A percentile compares a stretch with the other conserved stretches of the same genome.
phyloP scores from a whole-genome alignment of 768 basidiomycete species.

The Amylocystis lapponica region DNA sequence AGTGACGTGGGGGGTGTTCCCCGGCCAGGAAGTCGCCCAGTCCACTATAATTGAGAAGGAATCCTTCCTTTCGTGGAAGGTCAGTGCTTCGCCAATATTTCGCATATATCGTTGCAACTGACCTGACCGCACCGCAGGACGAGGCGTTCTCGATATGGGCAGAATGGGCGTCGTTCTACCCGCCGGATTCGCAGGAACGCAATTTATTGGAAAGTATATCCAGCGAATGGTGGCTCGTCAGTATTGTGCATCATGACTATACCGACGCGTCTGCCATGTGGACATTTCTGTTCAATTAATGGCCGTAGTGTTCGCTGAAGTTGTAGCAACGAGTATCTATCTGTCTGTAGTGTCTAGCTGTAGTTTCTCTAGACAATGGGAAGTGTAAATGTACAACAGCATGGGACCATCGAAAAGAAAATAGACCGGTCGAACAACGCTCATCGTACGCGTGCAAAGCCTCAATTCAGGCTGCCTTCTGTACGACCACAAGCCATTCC shows the following conservation, averaged over 20 bases:
- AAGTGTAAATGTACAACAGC: too few relatives aligned
- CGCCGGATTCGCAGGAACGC: constrained; percentile 67
- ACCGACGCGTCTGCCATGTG: constrained; percentile 74
- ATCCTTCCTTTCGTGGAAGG: constrained; percentile 97
- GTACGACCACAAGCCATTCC: constrained; percentile 18
- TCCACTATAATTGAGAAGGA: constrained; percentile 95
- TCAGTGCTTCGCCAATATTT: constrained; percentile 27
- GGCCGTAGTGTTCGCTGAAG: too few relatives aligned
- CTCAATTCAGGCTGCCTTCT: not conserved
- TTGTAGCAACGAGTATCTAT: too few relatives aligned
- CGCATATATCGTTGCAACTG: not conserved
- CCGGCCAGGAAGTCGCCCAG: constrained; percentile 92
- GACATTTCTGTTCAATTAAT: constrained; percentile 75
- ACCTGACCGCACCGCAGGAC: constrained; percentile 46
- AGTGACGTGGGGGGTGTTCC: constrained; percentile 98
- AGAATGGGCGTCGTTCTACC: constrained; percentile 88
- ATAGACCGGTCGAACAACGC: too few relatives aligned
- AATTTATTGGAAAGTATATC: constrained; percentile 66
- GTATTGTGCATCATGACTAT: constrained; percentile 90
- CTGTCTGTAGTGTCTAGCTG: too few relatives aligned
- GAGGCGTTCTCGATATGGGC: constrained; percentile 96
- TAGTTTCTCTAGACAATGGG: too few relatives aligned
- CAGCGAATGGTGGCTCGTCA: constrained; percentile 82
- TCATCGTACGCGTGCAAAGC: not conserved
- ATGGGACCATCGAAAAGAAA: too few relatives aligned